Evolutionary conservation across 2,329 filamentous ascomycete genomes (phyloP), one percentile per base, ranked within the genome.

Genomic region (Neofusicoccum ribis): DNA sequence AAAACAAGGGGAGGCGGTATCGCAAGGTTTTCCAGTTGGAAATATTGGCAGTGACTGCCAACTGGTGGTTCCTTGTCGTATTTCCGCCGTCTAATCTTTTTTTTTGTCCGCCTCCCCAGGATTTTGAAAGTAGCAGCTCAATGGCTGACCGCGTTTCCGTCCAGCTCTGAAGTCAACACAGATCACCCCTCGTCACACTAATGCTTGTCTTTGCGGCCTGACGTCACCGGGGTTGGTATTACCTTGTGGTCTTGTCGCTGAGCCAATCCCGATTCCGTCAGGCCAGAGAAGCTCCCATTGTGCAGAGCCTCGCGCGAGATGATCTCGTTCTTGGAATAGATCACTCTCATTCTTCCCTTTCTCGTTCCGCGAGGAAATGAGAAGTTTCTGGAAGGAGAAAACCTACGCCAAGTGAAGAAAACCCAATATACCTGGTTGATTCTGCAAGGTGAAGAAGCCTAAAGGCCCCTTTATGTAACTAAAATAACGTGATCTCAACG

Each of bases 351-450:
- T 63, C 46, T 31, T 39, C 39, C 17, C 34, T 43, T 23, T 15
- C 31, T 31, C 56, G 31, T 23, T 34, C 37, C 56, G 14, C 3
- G n/a, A 60, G 14, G 43, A 60, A 37, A 20, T 9, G 31, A 31
- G n/a, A 20, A 49, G 56, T 43, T 31, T 12, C 56, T 14, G 36
- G 59, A 63, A 63, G 34, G 43, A 63, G 59, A 51, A 43, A 39
- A 37, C 36, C 44, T 50, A 63, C 5, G 46, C 59, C 56, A 47
- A 12, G 37, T 14, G 20, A 63, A 63, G 36, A 47, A 37, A 47
- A 47, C 41, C 41, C 47, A 60, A 49, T 59, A 54, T 68, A 69
- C 68, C 67, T 69, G 65, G 59, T 69, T 68, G 67, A 67, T 68
- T 69, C 65, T 69, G 64, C 67, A 47, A 37, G 37, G 34, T 43